Conservation (phyloP, 495 filamentous ascomycete genomes). For the Elasticomyces elasticus region DNA sequence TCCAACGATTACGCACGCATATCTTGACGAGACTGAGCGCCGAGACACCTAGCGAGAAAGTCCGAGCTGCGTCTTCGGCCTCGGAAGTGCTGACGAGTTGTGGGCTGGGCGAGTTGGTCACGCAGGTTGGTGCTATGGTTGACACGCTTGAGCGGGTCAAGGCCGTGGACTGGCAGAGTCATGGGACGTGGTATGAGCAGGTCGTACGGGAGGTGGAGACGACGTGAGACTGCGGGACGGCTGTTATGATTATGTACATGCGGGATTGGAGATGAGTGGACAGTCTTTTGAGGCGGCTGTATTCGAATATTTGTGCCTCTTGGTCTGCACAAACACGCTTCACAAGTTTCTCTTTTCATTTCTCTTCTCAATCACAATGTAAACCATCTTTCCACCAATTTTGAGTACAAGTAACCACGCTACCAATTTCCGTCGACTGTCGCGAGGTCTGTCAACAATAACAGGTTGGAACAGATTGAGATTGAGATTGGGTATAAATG, state of each 20-base stretch:
- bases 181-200: conserved; percentile 70
- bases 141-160: conserved; percentile 68
- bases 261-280: neutral
- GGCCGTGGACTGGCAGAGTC: conserved; percentile 67
- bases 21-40: conserved; percentile 67
- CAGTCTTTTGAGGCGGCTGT: conserved; percentile 4
- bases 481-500: too few species aligned
- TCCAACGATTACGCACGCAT: conserved; percentile 63
- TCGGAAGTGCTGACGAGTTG: conserved; percentile 69
- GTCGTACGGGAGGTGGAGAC: conserved; percentile 29
- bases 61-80: conserved; percentile 69
- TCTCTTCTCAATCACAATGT: too few species aligned
- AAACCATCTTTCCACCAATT: too few species aligned
- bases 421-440: too few species aligned
- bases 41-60: conserved; percentile 66
- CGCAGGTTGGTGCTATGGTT: conserved; percentile 67
- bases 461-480: too few species aligned
- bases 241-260: neutral
- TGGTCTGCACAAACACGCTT: too few species aligned
- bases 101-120: conserved; percentile 85
- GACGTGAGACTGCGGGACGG: neutral
- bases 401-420: too few species aligned
- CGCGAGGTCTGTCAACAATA: too few species aligned
- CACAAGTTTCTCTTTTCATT: too few species aligned
- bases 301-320: too few species aligned